phyloP scores from a whole-genome alignment of 106 monocot species.

The Gastrodia elata region DNA sequence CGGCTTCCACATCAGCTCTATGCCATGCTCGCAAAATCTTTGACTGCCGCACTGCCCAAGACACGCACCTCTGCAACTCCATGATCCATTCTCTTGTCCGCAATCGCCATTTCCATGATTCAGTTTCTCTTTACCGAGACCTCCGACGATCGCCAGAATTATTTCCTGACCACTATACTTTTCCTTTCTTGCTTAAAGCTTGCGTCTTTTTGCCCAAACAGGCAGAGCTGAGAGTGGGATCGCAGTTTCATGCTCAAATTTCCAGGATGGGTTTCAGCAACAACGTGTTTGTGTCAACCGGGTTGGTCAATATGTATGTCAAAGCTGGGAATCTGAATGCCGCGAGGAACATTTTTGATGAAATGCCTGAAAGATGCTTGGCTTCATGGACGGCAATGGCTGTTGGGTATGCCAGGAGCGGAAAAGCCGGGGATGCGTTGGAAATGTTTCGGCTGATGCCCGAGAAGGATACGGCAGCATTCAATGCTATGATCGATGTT shows the following conservation, averaged over 20 bases:
- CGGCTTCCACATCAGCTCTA: background rate
- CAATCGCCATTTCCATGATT: constrained; percentile 9
- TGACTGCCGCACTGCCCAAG: constrained; percentile 15
- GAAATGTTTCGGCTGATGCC: constrained; percentile 29
- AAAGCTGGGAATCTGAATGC: constrained; percentile 10
- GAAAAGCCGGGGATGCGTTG: constrained; percentile 15
- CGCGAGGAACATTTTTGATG: constrained; percentile 25
- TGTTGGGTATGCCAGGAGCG: constrained; percentile 23
- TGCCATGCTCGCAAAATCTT: background rate
- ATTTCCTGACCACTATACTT: constrained; percentile 31
- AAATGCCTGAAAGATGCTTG: constrained; percentile 20
- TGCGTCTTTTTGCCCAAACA: constrained; percentile 4
- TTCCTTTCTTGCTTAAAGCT: constrained; percentile 36
- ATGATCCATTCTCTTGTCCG: constrained; percentile 18
- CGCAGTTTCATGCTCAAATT: constrained; percentile 26
- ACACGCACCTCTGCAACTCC: constrained; percentile 28
- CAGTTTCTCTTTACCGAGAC: constrained; percentile 21
- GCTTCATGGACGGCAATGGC: constrained; percentile 30
- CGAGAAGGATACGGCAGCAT: constrained; percentile 32
- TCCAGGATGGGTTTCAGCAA: constrained; percentile 21
- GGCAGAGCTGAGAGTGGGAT: constrained; percentile 10
- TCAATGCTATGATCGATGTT: constrained; percentile 43
- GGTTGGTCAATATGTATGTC: constrained; percentile 28
- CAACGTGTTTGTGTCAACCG: constrained; percentile 19
- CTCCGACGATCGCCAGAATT: constrained; percentile 8